Base-by-base conservation (phyloP, 257 asterid species). In the Solanum okadae region DNA sequence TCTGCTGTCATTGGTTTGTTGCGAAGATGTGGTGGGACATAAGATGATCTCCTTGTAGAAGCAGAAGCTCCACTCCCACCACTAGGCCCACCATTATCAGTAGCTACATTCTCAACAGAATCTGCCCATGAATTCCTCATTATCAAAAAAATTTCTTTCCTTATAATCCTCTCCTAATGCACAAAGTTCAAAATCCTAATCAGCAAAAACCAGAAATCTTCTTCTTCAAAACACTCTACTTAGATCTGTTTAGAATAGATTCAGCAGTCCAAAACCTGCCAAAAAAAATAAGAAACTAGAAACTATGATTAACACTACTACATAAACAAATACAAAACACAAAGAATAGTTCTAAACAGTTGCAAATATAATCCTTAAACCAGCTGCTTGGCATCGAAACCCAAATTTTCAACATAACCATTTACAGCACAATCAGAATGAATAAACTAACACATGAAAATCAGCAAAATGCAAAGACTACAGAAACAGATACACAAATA, bases 71-170 rank as follows among this genome's bases (percentile, higher is more conserved):
- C 93, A 89, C 90, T 91, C 10, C 91, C 88, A 49, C 93, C 93
- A 61, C 93, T 92, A 65, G 92, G 91, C 46, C 90, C 93, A 14
- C 90, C 89, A 88, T 92, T 89, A 86, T 91, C 96, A 33, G 93
- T 37, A 71, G 90, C 91, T 86, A 87, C 93, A 90, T 93, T 94
- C 82, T 94, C 98, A 65, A 91, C 94, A 56, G 95, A 93, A 88
- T 96, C 98, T 84, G 98, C 98, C 98, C 98, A 96, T 13, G 98
- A 95, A 91, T 86, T 91, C 88, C 89, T 95, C 96, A 92, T 95
- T 88, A 72, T 90, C 37, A 75, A 84, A 89, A 84, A 90, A 87
- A 85, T 12, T n/a, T 56, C 27, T 49, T 52, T 86, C n/a, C 12
- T 27, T 70, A 1, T 29, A 15, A 70, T 70, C 37, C 38, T 22